Evolutionary conservation across 108 stramenopile genomes (phyloP).

Genomic region (Nannochloropsis gaditana): DNA sequence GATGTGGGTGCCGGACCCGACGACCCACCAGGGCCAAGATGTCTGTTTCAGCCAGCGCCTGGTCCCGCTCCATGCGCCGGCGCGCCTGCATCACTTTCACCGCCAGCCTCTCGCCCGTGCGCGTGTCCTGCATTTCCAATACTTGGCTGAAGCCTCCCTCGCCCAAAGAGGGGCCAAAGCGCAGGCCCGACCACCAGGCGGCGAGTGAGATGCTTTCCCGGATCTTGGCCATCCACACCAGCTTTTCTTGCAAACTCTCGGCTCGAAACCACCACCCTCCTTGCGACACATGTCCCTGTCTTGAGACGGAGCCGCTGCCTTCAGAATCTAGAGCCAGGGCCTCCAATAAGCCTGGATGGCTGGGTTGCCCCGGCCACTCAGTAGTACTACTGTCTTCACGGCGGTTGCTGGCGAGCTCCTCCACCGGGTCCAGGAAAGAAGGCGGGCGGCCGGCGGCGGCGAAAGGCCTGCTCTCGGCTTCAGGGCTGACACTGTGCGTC

Average conservation of each 20-base stretch:
- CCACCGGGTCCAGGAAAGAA: neutral
- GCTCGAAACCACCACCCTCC: slow-evolving; percentile 4
- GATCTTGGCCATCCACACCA: slow-evolving; percentile 4
- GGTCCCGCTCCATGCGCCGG: slow-evolving; percentile 31
- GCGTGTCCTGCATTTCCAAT: slow-evolving; percentile 28
- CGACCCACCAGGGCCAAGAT: slow-evolving; percentile 28
- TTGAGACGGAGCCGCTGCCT: neutral
- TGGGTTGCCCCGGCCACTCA: neutral
- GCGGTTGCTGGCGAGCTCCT: neutral
- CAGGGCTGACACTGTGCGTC: neutral
- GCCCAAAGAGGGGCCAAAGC: slow-evolving; percentile 8
- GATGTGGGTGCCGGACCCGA: slow-evolving; percentile 25
- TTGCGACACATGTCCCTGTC: neutral
- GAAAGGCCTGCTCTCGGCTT: neutral
- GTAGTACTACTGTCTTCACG: neutral
- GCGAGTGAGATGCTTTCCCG: neutral
- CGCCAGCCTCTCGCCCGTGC: slow-evolving; percentile 35
- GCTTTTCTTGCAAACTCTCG: slow-evolving; percentile 12
- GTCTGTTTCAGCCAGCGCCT: slow-evolving; percentile 34
- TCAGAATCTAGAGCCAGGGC: neutral
- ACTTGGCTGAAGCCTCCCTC: neutral
- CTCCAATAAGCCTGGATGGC: neutral
- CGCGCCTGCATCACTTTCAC: slow-evolving; percentile 37
- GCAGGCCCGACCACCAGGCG: neutral
- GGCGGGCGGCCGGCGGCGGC: neutral